These are phyloP conservation scores for Pholiota adiposa DNA, from an alignment of 1,284 basidiomycete species.

Conservation along the genomic window DNA sequence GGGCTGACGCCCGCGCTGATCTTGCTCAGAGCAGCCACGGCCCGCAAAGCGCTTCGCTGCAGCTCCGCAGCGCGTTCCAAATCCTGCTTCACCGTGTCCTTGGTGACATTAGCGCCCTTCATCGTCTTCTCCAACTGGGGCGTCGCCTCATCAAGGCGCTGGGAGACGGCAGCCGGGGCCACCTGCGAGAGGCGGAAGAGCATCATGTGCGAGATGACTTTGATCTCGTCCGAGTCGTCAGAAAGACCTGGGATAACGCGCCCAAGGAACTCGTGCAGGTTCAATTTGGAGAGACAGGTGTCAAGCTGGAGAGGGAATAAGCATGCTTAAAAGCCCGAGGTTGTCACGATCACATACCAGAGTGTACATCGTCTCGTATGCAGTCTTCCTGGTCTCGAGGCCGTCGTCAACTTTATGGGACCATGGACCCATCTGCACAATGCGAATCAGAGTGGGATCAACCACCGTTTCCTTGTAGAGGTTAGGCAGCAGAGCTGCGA, in stretches of 20 bases:
- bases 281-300: conserved; percentile 86
- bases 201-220: conserved; percentile 95
- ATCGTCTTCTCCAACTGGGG: conserved; percentile 85
- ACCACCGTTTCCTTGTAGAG: conserved; percentile 87
- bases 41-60: conserved; percentile 86
- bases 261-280: conserved; percentile 83
- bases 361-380: conserved; percentile 97
- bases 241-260: conserved; percentile 84
- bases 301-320: conserved; percentile 63
- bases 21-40: conserved; percentile 84
- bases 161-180: conserved; percentile 79
- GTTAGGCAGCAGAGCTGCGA: conserved; percentile 76
- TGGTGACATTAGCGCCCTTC: conserved; percentile 89
- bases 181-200: conserved; percentile 89
- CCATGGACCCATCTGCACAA: conserved; percentile 98
- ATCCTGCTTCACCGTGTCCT: conserved; percentile 97
- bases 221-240: conserved; percentile 96
- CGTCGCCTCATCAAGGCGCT: conserved; percentile 86
- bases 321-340: conserved; percentile 1
- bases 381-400: conserved; percentile 92
- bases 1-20: conserved; percentile 66
- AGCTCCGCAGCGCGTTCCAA: conserved; percentile 92
- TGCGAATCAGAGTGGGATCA: conserved; percentile 84
- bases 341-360: conserved; percentile 55
- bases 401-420: conserved; percentile 95